These are phyloP conservation scores for Casaregolazyma suthepensis DNA, from an alignment of 1,139 yeast species.

Conservation along the genomic window DNA sequence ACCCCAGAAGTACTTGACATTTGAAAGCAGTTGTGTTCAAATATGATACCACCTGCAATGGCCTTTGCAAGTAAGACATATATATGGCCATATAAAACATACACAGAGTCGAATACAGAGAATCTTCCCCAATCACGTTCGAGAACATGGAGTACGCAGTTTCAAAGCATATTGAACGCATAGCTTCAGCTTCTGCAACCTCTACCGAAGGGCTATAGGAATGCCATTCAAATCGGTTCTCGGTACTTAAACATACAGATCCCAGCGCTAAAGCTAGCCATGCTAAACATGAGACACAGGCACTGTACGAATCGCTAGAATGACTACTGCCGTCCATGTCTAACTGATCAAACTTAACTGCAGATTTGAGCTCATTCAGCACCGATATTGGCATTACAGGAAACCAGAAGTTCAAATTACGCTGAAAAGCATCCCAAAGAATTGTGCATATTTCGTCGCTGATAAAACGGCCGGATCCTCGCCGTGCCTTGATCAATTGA, in stretches of 20 bases:
- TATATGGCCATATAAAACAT: slow-evolving; percentile 16
- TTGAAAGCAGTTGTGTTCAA: slow-evolving; percentile 15
- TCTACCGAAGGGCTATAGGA: neutral
- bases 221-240: neutral
- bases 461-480: slow-evolving; percentile 1
- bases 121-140: slow-evolving; percentile 10
- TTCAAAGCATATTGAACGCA: slow-evolving; percentile 6
- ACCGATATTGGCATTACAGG: slow-evolving; percentile 12
- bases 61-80: slow-evolving; percentile 16
- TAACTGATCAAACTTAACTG: neutral
- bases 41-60: slow-evolving; percentile 16
- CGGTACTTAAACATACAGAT: slow-evolving; percentile 8
- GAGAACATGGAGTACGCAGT: slow-evolving; percentile 12
- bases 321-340: neutral
- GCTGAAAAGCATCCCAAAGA: slow-evolving; percentile 12
- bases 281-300: slow-evolving; percentile 7
- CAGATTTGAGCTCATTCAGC: neutral
- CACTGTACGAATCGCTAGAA: neutral
- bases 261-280: slow-evolving; percentile 13
- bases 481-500: neutral
- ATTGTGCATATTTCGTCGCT: slow-evolving; percentile 3
- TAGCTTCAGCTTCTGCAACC: neutral
- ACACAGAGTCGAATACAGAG: slow-evolving; percentile 10
- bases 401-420: slow-evolving; percentile 16
- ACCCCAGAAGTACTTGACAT: slow-evolving; percentile 14